These are phyloP conservation scores for Pleurotus tuber-regium DNA, from an alignment of 768 basidiomycete genomes.

Conservation along the genomic window DNA sequence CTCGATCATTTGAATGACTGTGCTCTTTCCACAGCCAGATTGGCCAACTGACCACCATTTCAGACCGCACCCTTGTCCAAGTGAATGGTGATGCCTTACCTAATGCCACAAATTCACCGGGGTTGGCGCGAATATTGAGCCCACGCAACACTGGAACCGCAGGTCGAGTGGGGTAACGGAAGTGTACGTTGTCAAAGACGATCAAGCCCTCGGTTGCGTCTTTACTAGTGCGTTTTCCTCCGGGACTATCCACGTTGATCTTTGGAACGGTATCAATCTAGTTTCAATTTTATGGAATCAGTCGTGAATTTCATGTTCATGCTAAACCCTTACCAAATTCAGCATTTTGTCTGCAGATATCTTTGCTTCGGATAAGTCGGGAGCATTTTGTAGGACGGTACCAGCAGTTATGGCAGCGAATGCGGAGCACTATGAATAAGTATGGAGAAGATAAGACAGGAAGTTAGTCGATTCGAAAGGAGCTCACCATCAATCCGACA, in stretches of 20 bases:
- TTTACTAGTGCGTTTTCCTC: conserved; percentile 52
- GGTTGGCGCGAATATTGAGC: no score
- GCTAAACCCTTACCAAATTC: no score
- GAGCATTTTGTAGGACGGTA: conserved; percentile 76
- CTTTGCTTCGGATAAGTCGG: conserved; percentile 85
- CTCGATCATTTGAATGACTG: background rate
- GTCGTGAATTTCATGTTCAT: no score
- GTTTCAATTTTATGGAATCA: conserved; percentile 70
- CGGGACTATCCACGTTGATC: conserved; percentile 75
- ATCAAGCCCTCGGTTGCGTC: conserved; percentile 57
- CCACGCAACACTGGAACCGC: conserved; percentile 81
- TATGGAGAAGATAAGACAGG: conserved; percentile 2
- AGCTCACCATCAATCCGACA: conserved; percentile 73
- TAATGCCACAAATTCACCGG: no score
- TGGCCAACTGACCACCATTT: no score
- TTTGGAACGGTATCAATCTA: conserved; percentile 73
- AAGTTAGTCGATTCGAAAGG: background rate
- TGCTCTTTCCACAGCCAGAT: no score
- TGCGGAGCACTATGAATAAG: conserved; percentile 50
- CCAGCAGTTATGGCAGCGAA: conserved; percentile 88
- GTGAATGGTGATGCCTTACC: no score
- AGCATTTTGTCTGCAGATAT: conserved; percentile 81
- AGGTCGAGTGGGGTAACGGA: conserved; percentile 89
- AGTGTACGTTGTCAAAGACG: conserved; percentile 76
- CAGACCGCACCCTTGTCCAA: no score